Evolutionary conservation across 2,329 filamentous ascomycete genomes (phyloP), one percentile per base, ranked within the genome.

Genomic region (Fusarium fujikuroi): DNA sequence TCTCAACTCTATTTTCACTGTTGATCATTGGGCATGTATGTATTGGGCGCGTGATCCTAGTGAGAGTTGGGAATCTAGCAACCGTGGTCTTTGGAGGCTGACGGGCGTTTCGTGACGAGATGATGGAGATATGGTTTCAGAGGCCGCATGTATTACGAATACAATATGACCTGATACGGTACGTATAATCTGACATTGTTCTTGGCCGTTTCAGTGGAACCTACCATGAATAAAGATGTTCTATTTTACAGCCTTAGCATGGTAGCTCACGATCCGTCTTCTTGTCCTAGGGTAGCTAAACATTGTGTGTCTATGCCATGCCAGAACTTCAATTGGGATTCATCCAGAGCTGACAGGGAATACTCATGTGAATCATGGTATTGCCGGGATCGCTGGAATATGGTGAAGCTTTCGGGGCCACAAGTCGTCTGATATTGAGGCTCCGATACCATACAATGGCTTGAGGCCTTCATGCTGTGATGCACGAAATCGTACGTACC

Each of bases 391-490:
- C 34, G 15, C 11, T 39, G 32, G 39, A 15, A 23, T 23, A 32
- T n/a, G 16, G n/a, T 37, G n/a, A 32, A 44, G 40, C 62, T 71
- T 50, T 21, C 47, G 40, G 62, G 62, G 49, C 60, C 56, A 69
- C 53, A 56, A 34, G 39, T 57, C 44, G 43, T 58, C 36, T 60
- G 37, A 36, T 34, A 63, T 60, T 40, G 25, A 54, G 56, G 43
- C 50, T 63, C 40, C 32, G 37, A 36, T 18, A 39, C 53, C 46
- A 18, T 16, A 37, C 23, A 25, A 54, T 50, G 25, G n/a, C 42
- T 64, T 74, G 68, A 74, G 72, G 72, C 72, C 71, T 32, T 68
- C 63, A 69, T 72, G 72, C 34, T 52, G 72, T 74, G 72, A 63
- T 65, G 72, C 72, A 72, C 37, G 60, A 66, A 72, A 74, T 74